Conservation (phyloP, 768 basidiomycete genomes). For the Lactifluus volemus region DNA sequence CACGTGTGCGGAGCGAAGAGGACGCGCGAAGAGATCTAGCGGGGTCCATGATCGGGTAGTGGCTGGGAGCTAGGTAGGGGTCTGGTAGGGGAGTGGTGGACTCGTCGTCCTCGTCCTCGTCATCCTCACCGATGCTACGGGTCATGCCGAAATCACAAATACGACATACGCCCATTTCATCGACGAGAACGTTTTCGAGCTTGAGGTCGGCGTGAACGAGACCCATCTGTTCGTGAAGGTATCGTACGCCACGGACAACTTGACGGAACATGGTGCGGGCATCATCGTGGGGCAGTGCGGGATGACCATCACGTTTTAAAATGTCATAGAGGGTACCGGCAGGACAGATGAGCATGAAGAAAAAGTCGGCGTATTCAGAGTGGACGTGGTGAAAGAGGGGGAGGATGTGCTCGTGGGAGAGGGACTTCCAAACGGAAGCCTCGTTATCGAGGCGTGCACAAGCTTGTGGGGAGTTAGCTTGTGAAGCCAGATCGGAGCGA, state of each 20-base stretch:
- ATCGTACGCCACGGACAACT: slow-evolving; percentile 72
- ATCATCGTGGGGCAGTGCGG: slow-evolving; percentile 67
- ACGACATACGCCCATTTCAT: slow-evolving; percentile 80
- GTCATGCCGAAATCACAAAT: slow-evolving; percentile 84
- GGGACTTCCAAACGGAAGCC: slow-evolving; percentile 59
- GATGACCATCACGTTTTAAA: slow-evolving; percentile 58
- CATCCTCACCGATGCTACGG: slow-evolving; percentile 46
- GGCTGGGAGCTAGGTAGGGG: neutral
- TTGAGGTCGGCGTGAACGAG: slow-evolving; percentile 94
- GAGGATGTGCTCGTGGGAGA: slow-evolving; percentile 80
- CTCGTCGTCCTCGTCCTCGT: slow-evolving; percentile 23
- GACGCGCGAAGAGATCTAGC: neutral
- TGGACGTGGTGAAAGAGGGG: slow-evolving; percentile 66
- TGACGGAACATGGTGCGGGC: slow-evolving; percentile 81
- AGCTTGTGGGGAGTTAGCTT: slow-evolving; percentile 37
- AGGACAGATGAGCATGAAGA: slow-evolving; percentile 77
- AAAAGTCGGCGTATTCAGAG: slow-evolving; percentile 58
- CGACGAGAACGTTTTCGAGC: slow-evolving; percentile 92
- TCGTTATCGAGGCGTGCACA: slow-evolving; percentile 61
- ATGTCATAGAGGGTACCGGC: slow-evolving; percentile 82
- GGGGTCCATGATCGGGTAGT: neutral
- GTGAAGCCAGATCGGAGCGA: slow-evolving; percentile 45
- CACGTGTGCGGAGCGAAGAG: slow-evolving; percentile 2
- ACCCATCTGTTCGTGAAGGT: slow-evolving; percentile 67
- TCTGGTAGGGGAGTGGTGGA: neutral